Evolutionary conservation across 1,139 yeast genomes (phyloP).

Genomic region (Debaryomyces psychrophilus): DNA sequence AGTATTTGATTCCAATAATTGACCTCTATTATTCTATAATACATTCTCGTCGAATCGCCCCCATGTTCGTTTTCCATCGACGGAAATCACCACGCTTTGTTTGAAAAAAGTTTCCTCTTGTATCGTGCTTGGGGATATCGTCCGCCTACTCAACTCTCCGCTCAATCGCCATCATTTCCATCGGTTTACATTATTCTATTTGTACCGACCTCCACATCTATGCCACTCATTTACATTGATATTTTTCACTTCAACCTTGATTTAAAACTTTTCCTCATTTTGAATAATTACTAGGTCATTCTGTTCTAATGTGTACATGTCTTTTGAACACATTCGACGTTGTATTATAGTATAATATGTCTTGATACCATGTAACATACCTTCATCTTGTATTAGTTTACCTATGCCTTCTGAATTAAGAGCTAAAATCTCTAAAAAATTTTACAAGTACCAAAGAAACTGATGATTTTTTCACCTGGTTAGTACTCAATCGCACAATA

Average conservation of each 20-base stretch:
- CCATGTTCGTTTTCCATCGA: neutral
- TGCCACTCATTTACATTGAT: neutral
- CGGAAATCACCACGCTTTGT: neutral
- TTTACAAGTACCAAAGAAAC: conserved; percentile 10
- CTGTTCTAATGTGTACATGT: neutral
- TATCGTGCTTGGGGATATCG: neutral
- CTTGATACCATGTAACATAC: conserved; percentile 26
- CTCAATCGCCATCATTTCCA: neutral
- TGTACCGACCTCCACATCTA: neutral
- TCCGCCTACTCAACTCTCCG: neutral
- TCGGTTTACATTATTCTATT: neutral
- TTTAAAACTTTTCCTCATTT: neutral
- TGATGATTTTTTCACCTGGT: conserved; percentile 12
- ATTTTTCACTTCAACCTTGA: neutral
- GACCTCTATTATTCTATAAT: neutral
- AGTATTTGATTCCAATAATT: neutral
- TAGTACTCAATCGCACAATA: conserved; percentile 5
- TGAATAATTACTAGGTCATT: neutral
- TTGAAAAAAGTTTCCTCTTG: neutral
- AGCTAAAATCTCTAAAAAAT: conserved; percentile 15
- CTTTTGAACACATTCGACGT: neutral
- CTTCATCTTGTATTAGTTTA: conserved; percentile 43
- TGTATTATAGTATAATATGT: neutral
- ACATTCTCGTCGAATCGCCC: neutral
- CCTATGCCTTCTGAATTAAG: conserved; percentile 26